Evolutionary conservation across 495 filamentous ascomycete species (phyloP).

Genomic region (Hypoxylon intermedium): DNA sequence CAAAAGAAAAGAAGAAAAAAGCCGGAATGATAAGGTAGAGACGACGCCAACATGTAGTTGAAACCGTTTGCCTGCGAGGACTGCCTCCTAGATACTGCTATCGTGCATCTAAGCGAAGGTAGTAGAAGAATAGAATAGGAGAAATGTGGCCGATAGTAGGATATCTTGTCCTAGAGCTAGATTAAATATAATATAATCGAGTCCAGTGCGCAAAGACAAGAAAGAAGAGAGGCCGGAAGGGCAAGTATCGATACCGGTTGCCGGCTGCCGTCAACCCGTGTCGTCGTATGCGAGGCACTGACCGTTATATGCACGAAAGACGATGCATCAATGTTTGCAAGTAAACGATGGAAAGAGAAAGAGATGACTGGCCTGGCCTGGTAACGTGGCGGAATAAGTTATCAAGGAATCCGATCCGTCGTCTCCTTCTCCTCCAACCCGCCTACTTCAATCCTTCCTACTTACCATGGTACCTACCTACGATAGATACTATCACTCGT

Average conservation of each 20-base stretch:
- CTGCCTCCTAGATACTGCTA: not conserved
- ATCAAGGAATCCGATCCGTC: not conserved
- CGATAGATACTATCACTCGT: not conserved
- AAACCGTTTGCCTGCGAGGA: not conserved
- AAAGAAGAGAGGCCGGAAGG: not conserved
- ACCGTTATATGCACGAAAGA: conserved; percentile 1
- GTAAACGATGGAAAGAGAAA: not conserved
- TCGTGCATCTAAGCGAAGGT: not conserved
- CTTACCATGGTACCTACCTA: conserved; percentile 2
- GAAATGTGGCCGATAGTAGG: not conserved
- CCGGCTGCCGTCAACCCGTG: conserved; percentile 26
- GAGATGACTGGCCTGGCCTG: too few species aligned
- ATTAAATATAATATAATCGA: not conserved
- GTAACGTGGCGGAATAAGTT: not conserved
- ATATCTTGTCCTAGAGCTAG: not conserved
- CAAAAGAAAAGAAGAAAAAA: not conserved
- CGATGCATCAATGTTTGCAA: too few species aligned
- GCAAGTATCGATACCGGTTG: conserved; percentile 22
- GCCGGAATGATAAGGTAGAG: not conserved
- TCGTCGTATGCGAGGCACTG: conserved; percentile 12
- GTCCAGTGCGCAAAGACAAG: conserved; percentile 1
- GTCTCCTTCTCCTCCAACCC: not conserved
- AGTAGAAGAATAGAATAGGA: not conserved
- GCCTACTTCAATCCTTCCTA: not conserved
- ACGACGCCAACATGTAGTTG: not conserved